Conservation (phyloP, 495 filamentous ascomycete genomes). For the Copromyces sp. region DNA sequence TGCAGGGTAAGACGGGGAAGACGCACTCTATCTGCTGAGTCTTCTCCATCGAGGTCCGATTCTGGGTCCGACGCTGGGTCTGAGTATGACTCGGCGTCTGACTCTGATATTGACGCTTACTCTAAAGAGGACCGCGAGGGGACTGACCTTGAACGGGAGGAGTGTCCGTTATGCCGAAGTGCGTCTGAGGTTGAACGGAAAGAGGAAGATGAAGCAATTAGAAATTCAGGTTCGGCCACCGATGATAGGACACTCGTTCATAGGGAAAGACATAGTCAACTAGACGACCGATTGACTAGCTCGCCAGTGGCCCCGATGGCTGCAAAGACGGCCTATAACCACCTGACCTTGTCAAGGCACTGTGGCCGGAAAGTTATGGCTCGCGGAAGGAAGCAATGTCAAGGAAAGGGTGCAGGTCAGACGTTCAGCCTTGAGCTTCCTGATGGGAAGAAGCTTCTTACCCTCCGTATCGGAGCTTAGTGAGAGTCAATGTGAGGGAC, state of each 20-base stretch:
- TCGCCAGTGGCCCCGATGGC: not conserved
- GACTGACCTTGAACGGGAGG: not conserved
- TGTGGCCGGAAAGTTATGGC: not conserved
- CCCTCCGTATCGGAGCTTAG: not conserved
- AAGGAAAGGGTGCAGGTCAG: not conserved
- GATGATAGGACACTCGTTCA: not conserved
- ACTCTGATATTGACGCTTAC: not conserved
- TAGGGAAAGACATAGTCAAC: not conserved
- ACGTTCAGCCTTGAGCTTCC: not conserved
- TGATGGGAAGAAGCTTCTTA: not conserved
- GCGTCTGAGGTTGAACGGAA: not conserved
- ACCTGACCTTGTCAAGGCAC: not conserved
- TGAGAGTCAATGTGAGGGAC: not conserved
- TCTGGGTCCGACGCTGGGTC: not conserved
- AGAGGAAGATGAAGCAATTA: not conserved
- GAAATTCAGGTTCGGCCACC: not conserved
- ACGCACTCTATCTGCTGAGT: constrained; percentile 67
- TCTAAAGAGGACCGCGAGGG: not conserved
- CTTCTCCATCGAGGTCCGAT: not conserved
- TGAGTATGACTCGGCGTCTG: not conserved
- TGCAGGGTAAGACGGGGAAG: constrained; percentile 85
- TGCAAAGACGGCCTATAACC: not conserved
- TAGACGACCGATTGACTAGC: not conserved
- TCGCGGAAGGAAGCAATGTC: not conserved
- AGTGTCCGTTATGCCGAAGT: not conserved